These are phyloP conservation scores for Chlorociboria aeruginascens DNA, from an alignment of 495 filamentous ascomycete species.

Conservation along the genomic window DNA sequence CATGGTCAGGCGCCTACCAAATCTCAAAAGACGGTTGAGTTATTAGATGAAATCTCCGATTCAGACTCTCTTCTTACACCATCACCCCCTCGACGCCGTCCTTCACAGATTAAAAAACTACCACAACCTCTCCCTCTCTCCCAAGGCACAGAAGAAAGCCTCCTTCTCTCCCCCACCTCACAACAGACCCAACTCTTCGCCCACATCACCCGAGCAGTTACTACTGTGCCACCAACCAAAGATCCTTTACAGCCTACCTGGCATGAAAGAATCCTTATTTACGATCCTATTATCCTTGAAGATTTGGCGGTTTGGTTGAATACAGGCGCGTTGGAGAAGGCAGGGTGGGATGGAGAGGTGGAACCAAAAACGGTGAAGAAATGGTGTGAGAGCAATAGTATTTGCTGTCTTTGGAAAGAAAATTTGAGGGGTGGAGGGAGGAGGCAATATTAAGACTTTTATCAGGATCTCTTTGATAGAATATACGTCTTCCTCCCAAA, in stretches of 20 bases:
- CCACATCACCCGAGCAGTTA: conserved; percentile 57
- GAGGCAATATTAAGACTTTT: conserved; percentile 14
- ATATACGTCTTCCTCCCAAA: not conserved
- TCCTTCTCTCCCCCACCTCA: conserved; percentile 17
- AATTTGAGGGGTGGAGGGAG: conserved; percentile 13
- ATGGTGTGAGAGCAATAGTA: conserved; percentile 77
- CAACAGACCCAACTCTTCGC: conserved; percentile 36
- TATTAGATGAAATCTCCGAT: conserved; percentile 51
- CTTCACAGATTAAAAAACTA: conserved; percentile 3
- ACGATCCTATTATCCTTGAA: conserved; percentile 83
- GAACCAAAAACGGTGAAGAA: conserved; percentile 45
- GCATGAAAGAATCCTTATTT: conserved; percentile 88
- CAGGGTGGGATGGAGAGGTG: conserved; percentile 57
- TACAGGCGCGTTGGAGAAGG: conserved; percentile 46
- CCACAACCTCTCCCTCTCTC: conserved; percentile 26
- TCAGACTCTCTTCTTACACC: conserved; percentile 32
- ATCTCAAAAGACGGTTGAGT: conserved; percentile 6
- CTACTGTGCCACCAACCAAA: conserved; percentile 33
- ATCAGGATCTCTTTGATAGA: not conserved
- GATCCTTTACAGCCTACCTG: conserved; percentile 47
- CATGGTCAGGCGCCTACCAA: conserved; percentile 13
- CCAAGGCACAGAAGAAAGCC: conserved; percentile 11
- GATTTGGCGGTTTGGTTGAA: conserved; percentile 82
- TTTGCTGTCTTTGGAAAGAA: conserved; percentile 56
- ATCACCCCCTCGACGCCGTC: conserved; percentile 14